A percentile compares a stretch with the other conserved stretches of the same genome.
phyloP scores from a whole-genome alignment of 257 asterid species.

The Nicotiana knightiana region DNA sequence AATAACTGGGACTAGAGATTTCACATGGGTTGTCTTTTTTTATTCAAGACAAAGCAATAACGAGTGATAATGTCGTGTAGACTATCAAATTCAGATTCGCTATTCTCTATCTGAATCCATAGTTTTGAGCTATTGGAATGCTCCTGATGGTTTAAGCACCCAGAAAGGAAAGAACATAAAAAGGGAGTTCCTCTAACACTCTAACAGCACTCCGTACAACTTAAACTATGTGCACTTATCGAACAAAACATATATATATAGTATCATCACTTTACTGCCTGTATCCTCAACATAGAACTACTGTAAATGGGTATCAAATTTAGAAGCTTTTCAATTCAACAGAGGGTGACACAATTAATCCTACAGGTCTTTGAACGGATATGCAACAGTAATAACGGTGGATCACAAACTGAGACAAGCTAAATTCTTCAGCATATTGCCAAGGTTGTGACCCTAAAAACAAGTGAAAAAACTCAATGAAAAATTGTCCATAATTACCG shows the following conservation, averaged over 20 bases:
- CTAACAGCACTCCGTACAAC: conserved; percentile 1
- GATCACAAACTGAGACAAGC: neutral
- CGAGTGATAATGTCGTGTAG: neutral
- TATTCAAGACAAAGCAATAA: neutral
- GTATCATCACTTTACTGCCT: neutral
- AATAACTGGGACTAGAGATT: neutral
- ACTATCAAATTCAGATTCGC: neutral
- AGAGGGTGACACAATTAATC: neutral
- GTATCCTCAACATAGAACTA: neutral
- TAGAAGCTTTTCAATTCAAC: neutral
- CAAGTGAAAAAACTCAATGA: conserved; percentile 5
- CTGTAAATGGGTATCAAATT: neutral
- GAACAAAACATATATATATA: neutral
- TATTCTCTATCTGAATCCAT: neutral
- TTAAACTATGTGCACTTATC: neutral
- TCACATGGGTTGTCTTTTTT: neutral
- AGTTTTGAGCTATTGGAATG: neutral
- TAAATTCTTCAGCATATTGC: neutral
- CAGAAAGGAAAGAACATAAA: neutral
- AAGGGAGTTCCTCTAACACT: neutral
- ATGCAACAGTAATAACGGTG: neutral
- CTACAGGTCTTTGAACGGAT: neutral
- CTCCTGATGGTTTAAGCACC: neutral
- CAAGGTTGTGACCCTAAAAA: neutral
- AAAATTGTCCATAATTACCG: conserved; percentile 41